Conservation (phyloP, 2,329 filamentous ascomycete genomes). For the Tympanopsis confertula region DNA sequence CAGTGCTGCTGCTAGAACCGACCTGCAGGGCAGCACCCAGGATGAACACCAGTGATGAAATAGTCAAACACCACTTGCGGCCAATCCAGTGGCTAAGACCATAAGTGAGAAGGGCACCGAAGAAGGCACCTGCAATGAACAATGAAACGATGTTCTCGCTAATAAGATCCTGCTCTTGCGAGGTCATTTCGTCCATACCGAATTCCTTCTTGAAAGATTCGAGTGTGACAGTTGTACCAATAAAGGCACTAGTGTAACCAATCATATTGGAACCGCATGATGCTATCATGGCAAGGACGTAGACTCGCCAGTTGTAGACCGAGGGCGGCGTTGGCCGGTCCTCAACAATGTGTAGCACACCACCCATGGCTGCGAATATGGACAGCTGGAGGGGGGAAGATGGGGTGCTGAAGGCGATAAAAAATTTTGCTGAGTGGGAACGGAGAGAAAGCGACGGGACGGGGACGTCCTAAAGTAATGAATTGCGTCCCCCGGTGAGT, state of each 20-base stretch:
- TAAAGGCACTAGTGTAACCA: constrained; percentile 44
- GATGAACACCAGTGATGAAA: constrained; percentile 38
- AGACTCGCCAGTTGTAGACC: constrained; percentile 24
- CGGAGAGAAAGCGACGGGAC: neutral
- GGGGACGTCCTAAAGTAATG: neutral
- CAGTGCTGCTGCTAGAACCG: constrained; percentile 32
- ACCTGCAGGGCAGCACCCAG: constrained; percentile 49
- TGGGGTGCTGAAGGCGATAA: neutral
- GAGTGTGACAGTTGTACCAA: constrained; percentile 53
- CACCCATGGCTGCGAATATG: constrained; percentile 1
- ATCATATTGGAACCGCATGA: constrained; percentile 27
- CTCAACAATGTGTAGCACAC: constrained; percentile 18
- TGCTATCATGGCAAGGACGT: constrained; percentile 19
- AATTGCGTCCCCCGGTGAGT: too few species aligned
- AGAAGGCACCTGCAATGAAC: constrained; percentile 61
- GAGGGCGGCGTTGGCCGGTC: constrained; percentile 21
- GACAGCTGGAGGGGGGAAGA: neutral
- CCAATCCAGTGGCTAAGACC: constrained; percentile 45
- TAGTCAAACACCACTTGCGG: constrained; percentile 36
- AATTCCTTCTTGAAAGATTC: constrained; percentile 51
- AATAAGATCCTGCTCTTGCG: constrained; percentile 31
- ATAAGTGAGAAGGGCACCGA: constrained; percentile 51
- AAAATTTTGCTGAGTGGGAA: neutral
- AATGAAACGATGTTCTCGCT: constrained; percentile 55
- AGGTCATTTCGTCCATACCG: constrained; percentile 30